Conservation (phyloP, 169 alveolate genomes). For the Babesia bovis region DNA sequence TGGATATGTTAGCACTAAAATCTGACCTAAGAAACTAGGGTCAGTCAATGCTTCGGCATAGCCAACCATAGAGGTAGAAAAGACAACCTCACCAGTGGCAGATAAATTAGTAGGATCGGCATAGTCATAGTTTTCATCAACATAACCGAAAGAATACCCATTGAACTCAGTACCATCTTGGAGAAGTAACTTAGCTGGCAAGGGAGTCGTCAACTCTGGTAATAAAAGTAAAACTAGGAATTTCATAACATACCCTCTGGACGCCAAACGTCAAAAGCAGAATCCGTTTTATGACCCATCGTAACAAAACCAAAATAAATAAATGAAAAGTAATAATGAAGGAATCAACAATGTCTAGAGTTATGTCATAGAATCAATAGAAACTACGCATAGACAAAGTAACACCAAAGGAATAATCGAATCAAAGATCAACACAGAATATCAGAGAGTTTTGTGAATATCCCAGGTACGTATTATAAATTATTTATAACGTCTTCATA, state of each 20-base stretch:
- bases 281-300: neutral
- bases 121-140: constrained; percentile 26
- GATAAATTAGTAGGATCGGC: constrained; percentile 20
- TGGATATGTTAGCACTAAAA: constrained; percentile 82
- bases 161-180: constrained; percentile 57
- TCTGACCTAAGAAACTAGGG: constrained; percentile 86
- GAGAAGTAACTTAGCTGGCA: constrained; percentile 59
- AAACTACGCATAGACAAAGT: no score
- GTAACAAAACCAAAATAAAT: neutral
- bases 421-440: no score
- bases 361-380: no score
- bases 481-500: no score
- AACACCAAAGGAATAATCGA: no score
- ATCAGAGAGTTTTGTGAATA: no score
- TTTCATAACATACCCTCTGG: constrained; percentile 14
- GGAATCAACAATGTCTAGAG: no score
- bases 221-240: neutral
- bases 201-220: constrained; percentile 20
- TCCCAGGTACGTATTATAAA: no score
- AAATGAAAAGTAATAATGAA: no score
- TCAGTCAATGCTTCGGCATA: constrained; percentile 87
- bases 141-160: constrained; percentile 63
- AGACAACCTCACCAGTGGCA: constrained; percentile 82
- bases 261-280: constrained; percentile 2
- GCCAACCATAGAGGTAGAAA: constrained; percentile 87